These are phyloP conservation scores for Fistulifera solaris DNA, from an alignment of 108 stramenopile genomes.

Conservation along the genomic window DNA sequence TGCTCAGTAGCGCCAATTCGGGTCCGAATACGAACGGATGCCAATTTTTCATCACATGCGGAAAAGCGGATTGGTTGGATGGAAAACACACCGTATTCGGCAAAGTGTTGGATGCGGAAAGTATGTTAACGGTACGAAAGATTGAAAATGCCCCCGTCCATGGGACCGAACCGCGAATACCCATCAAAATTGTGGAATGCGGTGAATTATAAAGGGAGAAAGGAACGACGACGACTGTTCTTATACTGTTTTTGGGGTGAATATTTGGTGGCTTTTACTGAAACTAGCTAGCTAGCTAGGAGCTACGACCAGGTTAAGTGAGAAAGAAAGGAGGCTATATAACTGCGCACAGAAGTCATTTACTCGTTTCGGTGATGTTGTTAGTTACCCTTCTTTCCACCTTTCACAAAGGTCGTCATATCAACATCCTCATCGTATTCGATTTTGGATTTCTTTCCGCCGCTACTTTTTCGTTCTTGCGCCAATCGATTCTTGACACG, in stretches of 20 bases:
- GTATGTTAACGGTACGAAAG: constrained; percentile 85
- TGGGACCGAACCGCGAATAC: constrained; percentile 61
- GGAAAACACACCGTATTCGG: constrained; percentile 94
- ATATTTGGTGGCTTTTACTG: too few species aligned
- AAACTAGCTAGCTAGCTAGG: too few species aligned
- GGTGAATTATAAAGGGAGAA: constrained; percentile 53
- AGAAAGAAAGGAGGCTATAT: too few species aligned
- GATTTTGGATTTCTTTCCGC: constrained; percentile 23
- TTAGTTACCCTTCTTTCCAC: too few species aligned
- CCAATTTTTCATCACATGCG: constrained; percentile 96
- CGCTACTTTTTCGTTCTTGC: constrained; percentile 16
- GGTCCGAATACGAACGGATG: constrained; percentile 56
- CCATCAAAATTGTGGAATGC: constrained; percentile 64
- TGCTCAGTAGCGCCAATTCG: constrained; percentile 30
- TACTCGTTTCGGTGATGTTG: too few species aligned
- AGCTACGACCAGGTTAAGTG: too few species aligned
- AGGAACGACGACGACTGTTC: neutral
- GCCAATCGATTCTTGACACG: constrained; percentile 28
- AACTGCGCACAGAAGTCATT: too few species aligned
- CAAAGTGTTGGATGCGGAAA: constrained; percentile 85
- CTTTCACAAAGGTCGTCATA: too few species aligned
- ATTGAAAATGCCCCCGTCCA: constrained; percentile 77
- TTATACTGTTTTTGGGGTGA: too few species aligned
- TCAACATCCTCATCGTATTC: constrained; percentile 29
- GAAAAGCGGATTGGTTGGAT: constrained; percentile 88